Evolutionary conservation across 2,329 filamentous ascomycete genomes (phyloP).

Genomic region (Xylariales sp.): DNA sequence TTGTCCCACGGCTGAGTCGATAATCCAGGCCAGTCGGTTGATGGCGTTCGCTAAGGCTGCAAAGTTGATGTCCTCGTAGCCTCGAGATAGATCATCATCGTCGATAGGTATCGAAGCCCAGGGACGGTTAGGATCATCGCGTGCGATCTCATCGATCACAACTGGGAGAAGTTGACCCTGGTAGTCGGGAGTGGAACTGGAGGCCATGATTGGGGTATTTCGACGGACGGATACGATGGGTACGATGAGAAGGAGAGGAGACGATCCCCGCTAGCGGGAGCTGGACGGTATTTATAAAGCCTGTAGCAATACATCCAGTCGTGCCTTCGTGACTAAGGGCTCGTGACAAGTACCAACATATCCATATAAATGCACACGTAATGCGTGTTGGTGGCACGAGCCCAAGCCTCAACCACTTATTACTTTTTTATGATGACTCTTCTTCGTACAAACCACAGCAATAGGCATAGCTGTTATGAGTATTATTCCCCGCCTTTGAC

Average conservation of each 20-base stretch:
- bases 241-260: not conserved
- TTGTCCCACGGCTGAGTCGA: conserved; percentile 34
- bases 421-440: not conserved
- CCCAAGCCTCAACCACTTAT: not conserved
- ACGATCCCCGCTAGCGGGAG: not conserved
- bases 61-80: conserved; percentile 42
- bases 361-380: not conserved
- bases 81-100: conserved; percentile 41
- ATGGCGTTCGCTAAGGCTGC: conserved; percentile 38
- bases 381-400: not conserved
- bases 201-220: conserved; percentile 3
- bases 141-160: conserved; percentile 14
- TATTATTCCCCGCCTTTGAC: too few relatives aligned
- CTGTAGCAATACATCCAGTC: not conserved
- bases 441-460: not conserved
- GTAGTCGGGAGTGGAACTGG: not conserved
- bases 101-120: conserved; percentile 40
- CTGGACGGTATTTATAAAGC: not conserved
- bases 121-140: conserved; percentile 15
- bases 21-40: conserved; percentile 42
- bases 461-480: not conserved
- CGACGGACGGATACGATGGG: not conserved
- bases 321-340: not conserved
- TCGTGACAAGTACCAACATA: not conserved
- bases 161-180: conserved; percentile 36